A percentile compares a stretch with the other conserved stretches of the same genome.
These are phyloP conservation scores for Lipomyces mesembrius DNA, from an alignment of 805 yeast genomes.

Conservation along the genomic window DNA sequence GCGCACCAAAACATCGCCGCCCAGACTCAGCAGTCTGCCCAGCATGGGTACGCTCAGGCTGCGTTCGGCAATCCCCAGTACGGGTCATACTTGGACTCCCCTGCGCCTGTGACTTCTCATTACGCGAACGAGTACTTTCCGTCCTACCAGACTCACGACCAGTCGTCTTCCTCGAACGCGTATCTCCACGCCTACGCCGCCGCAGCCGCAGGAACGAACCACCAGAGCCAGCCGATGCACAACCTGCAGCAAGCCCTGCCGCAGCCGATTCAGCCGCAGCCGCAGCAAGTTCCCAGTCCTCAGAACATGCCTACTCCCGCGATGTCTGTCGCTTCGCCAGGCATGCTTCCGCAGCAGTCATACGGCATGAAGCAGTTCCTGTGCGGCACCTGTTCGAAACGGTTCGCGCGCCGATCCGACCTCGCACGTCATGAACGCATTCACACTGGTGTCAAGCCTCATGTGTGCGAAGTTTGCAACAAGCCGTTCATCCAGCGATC, in stretches of 20 bases:
- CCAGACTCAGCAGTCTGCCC: constrained; percentile 7
- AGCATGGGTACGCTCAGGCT: constrained; percentile 13
- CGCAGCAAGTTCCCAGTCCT: constrained; percentile 5
- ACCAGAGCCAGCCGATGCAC: constrained; percentile 6
- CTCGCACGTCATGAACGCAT: constrained; percentile 78
- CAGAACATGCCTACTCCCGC: constrained; percentile 13
- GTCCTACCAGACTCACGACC: constrained; percentile 10
- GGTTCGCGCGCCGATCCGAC: constrained; percentile 77
- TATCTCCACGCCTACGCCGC: constrained; percentile 25
- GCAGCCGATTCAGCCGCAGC: constrained; percentile 15
- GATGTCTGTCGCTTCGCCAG: constrained; percentile 10
- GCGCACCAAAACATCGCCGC: not conserved
- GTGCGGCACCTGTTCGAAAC: constrained; percentile 59
- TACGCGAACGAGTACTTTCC: constrained; percentile 9
- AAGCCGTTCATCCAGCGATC: constrained; percentile 83
- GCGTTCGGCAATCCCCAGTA: constrained; percentile 17
- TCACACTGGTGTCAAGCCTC: constrained; percentile 54
- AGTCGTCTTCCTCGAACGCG: constrained; percentile 5
- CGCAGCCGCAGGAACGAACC: constrained; percentile 26
- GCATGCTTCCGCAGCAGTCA: constrained; percentile 9
- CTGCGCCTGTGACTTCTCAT: constrained; percentile 14
- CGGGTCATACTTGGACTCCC: constrained; percentile 12
- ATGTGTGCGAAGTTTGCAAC: constrained; percentile 59
- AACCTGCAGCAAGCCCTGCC: not conserved
- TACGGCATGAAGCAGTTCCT: constrained; percentile 40